These are phyloP conservation scores for Didymella arachidicola DNA, from an alignment of 2,329 filamentous ascomycete genomes.

Conservation along the genomic window DNA sequence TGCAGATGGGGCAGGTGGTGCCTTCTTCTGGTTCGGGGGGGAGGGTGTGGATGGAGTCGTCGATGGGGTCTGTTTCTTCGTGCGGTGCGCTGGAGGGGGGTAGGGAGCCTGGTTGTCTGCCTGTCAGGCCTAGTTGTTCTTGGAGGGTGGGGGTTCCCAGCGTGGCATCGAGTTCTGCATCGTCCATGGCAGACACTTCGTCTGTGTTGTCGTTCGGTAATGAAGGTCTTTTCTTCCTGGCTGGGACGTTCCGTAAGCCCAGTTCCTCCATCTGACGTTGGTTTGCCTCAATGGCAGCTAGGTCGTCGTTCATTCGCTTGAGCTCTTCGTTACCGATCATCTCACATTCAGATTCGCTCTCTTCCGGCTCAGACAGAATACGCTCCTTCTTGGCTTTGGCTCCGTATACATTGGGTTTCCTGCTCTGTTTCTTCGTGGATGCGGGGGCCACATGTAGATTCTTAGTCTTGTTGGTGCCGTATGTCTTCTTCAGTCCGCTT, in stretches of 20 bases:
- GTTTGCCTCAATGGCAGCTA: not conserved
- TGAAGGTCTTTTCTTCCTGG: slow-evolving; percentile 1
- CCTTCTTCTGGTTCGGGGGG: slow-evolving; percentile 29
- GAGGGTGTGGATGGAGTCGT: slow-evolving; percentile 29
- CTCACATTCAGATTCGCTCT: not conserved
- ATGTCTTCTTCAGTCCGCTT: slow-evolving; percentile 15
- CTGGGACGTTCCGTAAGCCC: slow-evolving; percentile 1
- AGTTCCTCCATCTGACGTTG: not conserved
- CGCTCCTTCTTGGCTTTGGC: not conserved
- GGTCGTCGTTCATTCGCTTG: not conserved
- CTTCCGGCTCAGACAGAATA: not conserved
- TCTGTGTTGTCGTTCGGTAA: not conserved
- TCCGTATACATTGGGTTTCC: not conserved
- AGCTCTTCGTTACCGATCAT: not conserved
- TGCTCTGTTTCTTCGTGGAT: not conserved
- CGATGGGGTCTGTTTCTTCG: slow-evolving; percentile 26
- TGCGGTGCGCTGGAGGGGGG: slow-evolving; percentile 29
- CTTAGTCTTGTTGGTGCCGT: not conserved
- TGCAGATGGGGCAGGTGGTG: slow-evolving; percentile 71
- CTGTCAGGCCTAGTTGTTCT: slow-evolving; percentile 24
- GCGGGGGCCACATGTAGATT: slow-evolving; percentile 25
- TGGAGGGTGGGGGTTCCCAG: slow-evolving; percentile 20
- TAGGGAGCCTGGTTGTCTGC: slow-evolving; percentile 25
- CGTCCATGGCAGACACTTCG: not conserved
- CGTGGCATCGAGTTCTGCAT: not conserved